Conservation (phyloP, 495 filamentous ascomycete genomes). For the Aspergillus saccharolyticus region DNA sequence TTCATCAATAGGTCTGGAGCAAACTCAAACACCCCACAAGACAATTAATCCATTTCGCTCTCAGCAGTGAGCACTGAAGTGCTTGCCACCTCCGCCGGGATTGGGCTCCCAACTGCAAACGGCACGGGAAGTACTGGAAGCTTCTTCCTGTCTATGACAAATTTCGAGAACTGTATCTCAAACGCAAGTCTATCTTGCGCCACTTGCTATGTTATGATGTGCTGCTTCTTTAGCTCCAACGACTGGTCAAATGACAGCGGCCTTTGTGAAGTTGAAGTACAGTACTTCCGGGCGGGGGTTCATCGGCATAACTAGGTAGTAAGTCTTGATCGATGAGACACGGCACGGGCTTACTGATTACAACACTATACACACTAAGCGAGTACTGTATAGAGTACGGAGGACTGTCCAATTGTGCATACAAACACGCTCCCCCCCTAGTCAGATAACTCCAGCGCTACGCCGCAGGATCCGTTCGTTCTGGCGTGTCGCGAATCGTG, state of each 20-base stretch:
- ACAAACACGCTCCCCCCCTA: neutral
- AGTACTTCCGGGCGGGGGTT: too few relatives aligned
- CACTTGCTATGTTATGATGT: constrained; percentile 10
- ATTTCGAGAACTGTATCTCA: neutral
- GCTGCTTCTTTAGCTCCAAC: neutral
- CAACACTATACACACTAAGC: too few relatives aligned
- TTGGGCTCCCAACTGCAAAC: constrained; percentile 7
- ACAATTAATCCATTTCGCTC: neutral
- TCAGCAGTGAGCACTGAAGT: neutral
- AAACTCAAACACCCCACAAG: neutral
- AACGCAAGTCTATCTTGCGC: constrained; percentile 4
- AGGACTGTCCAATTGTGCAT: too few relatives aligned
- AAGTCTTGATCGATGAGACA: neutral
- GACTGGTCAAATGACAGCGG: neutral
- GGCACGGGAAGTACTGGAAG: constrained; percentile 12
- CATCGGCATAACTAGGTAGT: too few relatives aligned
- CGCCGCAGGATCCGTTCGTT: neutral
- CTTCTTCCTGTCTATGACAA: constrained; percentile 16
- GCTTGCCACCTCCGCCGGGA: neutral
- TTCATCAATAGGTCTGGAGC: neutral
- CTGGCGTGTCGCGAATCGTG: neutral
- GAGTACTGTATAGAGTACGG: too few relatives aligned
- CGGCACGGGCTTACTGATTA: neutral
- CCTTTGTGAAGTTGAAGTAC: neutral
- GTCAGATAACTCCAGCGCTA: neutral